Evolutionary conservation across 495 filamentous ascomycete species (phyloP), one percentile per base, ranked within the genome.

Genomic region (Hyaloscypha finlandica): DNA sequence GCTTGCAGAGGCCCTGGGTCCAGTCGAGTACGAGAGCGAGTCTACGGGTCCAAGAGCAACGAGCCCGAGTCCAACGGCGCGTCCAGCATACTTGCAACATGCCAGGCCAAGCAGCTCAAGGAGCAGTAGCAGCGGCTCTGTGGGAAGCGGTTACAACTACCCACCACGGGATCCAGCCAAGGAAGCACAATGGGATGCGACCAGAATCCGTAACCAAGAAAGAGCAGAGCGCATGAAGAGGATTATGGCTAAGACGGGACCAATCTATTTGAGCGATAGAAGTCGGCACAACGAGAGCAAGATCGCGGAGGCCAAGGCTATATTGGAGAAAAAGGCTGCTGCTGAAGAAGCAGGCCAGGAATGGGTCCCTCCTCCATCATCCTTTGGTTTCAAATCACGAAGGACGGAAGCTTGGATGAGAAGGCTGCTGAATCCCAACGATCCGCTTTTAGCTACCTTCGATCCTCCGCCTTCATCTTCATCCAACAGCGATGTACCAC

Each of bases 21-120:
- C 63, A 53, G 39, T 30, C 8, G 64, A 64, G n/a, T 64, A 22
- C 31, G 69, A 68, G 37, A 71, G 69, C 51, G 69, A 71, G 8
- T 61, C 55, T 25, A 53, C 61, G 45, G 57, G 25, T 14, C 20
- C 61, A n/a, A 45, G 67, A 51, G 22, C 64, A 52, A 56, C 37
- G 19, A 69, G 67, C 32, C 65, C 65, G n/a, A 67, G 65, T 52
- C 65, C 65, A 37, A 58, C 57, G 8, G 35, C 48, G 42, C 42
- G 42, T 16, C 42, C 42, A 48, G 16, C 42, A 48, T 48, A 48
- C 42, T 14, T 48, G 42, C 11, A 48, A 3, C 42, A 48, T 4
- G 42, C 42, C 8, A 48, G 42, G 42, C 42, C 42, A 56, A n/a
- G 53, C 11, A 22, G 42, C 33, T 31, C 53, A 51, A 63, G 32